A percentile compares a stretch with the other conserved stretches of the same genome.
phyloP scores from a whole-genome alignment of 202 grass and related monocot species.

The Eragrostis tef region DNA sequence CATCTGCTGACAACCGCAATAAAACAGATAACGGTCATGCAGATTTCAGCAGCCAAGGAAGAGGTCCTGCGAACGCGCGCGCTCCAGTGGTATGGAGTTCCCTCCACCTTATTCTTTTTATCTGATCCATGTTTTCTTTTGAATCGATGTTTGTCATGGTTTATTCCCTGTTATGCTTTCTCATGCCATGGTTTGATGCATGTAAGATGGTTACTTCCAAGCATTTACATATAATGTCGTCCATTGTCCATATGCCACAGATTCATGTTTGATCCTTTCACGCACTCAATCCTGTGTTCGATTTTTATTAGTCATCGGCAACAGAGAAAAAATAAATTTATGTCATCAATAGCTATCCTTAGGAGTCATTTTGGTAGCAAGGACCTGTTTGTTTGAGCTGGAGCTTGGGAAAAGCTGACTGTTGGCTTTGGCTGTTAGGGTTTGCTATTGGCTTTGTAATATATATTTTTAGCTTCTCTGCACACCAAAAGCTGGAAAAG shows the following conservation, averaged over 20 bases:
- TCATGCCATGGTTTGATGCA: slow-evolving; percentile 15
- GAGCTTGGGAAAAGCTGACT: too few species aligned
- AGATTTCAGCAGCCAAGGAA: slow-evolving; percentile 71
- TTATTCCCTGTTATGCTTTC: neutral
- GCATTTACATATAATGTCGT: slow-evolving; percentile 19
- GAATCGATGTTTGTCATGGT: neutral
- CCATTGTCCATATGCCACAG: slow-evolving; percentile 11
- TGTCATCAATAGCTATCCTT: slow-evolving; percentile 11
- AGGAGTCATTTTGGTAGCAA: slow-evolving; percentile 2
- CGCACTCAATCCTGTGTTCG: neutral
- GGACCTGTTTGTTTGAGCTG: too few species aligned
- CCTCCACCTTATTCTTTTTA: slow-evolving; percentile 16
- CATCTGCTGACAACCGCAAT: slow-evolving; percentile 64
- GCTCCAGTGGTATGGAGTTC: slow-evolving; percentile 64
- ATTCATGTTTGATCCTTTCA: slow-evolving; percentile 11
- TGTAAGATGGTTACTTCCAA: slow-evolving; percentile 11
- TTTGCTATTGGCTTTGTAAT: too few species aligned
- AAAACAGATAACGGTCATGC: slow-evolving; percentile 64
- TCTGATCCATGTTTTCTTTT: slow-evolving; percentile 43
- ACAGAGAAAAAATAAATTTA: neutral
- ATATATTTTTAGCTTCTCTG: too few species aligned
- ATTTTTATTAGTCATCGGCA: slow-evolving; percentile 7
- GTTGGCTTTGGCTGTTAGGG: too few species aligned
- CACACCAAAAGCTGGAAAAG: too few species aligned
- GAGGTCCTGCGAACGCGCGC: slow-evolving; percentile 55